Base-by-base conservation (phyloP, 2,329 filamentous ascomycete species). In the Cladophialophora chaetospira region DNA sequence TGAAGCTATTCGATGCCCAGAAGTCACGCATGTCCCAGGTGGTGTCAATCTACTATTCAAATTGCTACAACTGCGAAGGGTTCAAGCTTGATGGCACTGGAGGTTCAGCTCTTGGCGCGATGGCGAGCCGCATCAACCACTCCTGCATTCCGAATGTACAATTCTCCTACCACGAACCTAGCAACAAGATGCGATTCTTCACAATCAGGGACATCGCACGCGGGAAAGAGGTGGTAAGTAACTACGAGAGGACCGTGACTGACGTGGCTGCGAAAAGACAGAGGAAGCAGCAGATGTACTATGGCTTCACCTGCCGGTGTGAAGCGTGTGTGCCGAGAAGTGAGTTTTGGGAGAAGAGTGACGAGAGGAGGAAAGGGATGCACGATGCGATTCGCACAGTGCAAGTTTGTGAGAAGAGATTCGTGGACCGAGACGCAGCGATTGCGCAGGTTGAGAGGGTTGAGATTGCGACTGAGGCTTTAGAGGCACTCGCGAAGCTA, bases 21-120 rank as follows among this genome's bases (percentile, higher is more conserved):
- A 63, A 64, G 45, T 60, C 59, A 11, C 54, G 52, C 53, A 62
- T 62, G 54, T 51, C 56, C 21, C 46, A 42, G 26, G 47, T 60
- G 25, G 57, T 46, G 26, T 62, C 58, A 10, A 65, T 65, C 19
- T 66, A 65, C 45, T 65, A 62, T 47, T 61, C 56, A 36, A 66
- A 66, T 33, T 65, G 63, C 51, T 65, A 66, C 38, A 61, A 63
- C 21, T 57, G 58, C 35, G 55, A 59, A 15, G 33, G 31, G n/a
- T 57, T 60, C 44, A n/a, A 36, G 17, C 17, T 23, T 23, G 40
- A 33, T 28, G 53, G 49, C 11, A 31, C 21, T 21, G 63, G 62
- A 1, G 63, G 63, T 5, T 63, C 62, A 6, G 61, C 57, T n/a
- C 52, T 65, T 19, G 63, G 63, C 28, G 35, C 26, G 5, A 10